A percentile compares a stretch with the other conserved stretches of the same genome.
phyloP scores from a whole-genome alignment of 441 rosid species.

The Arabidopsis hybrid region DNA sequence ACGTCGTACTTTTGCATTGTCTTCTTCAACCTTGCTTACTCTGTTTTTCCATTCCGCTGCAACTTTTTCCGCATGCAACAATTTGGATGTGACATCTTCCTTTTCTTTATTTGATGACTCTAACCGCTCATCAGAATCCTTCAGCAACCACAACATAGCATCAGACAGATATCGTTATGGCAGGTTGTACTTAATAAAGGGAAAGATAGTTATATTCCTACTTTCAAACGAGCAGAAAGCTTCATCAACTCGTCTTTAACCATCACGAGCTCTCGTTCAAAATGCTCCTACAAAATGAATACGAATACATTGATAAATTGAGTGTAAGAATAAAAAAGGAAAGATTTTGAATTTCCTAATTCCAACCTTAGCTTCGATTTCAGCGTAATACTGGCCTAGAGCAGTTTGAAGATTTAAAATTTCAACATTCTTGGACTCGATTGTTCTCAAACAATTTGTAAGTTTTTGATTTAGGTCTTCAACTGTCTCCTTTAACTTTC shows the following conservation, averaged over 20 bases:
- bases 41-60: conserved; percentile 72
- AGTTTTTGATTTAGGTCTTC: conserved; percentile 74
- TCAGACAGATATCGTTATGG: background rate
- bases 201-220: conserved; percentile 45
- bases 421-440: conserved; percentile 81
- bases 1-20: conserved; percentile 80
- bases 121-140: conserved; percentile 62
- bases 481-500: conserved; percentile 63
- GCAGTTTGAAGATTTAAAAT: conserved; percentile 91
- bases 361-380: conserved; percentile 91
- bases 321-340: conserved; percentile 1
- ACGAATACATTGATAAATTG: background rate
- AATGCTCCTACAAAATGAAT: conserved; percentile 63
- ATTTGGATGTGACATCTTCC: conserved; percentile 68
- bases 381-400: conserved; percentile 95
- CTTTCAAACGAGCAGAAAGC: conserved; percentile 67
- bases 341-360: background rate
- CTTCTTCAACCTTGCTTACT: conserved; percentile 85
- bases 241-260: conserved; percentile 80
- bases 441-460: conserved; percentile 63
- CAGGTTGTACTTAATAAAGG: background rate
- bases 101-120: conserved; percentile 69
- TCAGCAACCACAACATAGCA: conserved; percentile 18
- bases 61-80: conserved; percentile 62
- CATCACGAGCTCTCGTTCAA: conserved; percentile 74